phyloP scores from a whole-genome alignment of 306 rosid genomes.

The Pyrus pyrifolia region DNA sequence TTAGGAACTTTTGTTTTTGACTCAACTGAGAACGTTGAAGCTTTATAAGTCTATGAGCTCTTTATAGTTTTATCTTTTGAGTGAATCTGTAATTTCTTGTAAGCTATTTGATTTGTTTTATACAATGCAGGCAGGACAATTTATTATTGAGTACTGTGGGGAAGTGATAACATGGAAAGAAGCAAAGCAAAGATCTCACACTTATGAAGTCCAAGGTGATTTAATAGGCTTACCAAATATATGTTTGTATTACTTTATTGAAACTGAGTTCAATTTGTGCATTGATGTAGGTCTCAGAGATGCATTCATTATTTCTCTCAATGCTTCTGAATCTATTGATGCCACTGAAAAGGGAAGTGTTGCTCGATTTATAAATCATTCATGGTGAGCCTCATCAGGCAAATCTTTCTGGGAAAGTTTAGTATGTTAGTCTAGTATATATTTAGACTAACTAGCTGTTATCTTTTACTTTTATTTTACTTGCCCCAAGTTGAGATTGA shows the following conservation, averaged over 20 bases:
- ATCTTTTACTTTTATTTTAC: background rate
- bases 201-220: constrained; percentile 77
- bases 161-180: constrained; percentile 96
- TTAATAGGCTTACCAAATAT: constrained; percentile 4
- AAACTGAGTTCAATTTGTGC: constrained; percentile 19
- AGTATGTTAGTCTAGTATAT: background rate
- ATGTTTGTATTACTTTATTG: constrained; percentile 6
- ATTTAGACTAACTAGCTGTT: background rate
- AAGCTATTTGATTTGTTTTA: constrained; percentile 11
- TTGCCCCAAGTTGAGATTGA: constrained; percentile 26
- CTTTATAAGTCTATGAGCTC: background rate
- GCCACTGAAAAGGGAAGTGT: constrained; percentile 93
- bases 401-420: constrained; percentile 6
- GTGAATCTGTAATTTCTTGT: background rate
- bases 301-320: constrained; percentile 85
- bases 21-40: background rate
- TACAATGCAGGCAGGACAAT: constrained; percentile 58
- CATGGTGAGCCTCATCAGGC: constrained; percentile 60
- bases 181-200: constrained; percentile 85
- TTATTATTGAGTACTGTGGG: constrained; percentile 90
- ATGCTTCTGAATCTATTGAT: constrained; percentile 88
- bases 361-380: constrained; percentile 92
- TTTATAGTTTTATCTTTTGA: background rate
- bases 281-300: constrained; percentile 74
- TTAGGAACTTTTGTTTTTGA: background rate